phyloP scores from a whole-genome alignment of 163 green algal genomes.

The Volvox carteri region DNA sequence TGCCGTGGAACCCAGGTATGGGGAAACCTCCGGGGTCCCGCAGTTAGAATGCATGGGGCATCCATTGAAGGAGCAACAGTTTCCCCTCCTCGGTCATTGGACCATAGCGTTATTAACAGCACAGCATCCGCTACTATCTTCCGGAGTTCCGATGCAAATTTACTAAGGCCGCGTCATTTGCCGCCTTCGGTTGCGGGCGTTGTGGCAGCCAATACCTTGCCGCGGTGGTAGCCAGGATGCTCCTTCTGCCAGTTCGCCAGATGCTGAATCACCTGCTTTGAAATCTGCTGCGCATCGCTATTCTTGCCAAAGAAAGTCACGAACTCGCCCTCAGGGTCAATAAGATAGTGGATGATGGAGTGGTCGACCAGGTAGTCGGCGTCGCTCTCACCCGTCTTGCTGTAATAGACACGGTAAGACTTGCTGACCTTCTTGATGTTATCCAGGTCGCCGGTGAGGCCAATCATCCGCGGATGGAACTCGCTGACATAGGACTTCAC shows the following conservation, averaged over 20 bases:
- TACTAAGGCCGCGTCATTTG: no score
- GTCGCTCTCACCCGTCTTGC: conserved; percentile 78
- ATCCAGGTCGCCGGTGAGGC: conserved; percentile 91
- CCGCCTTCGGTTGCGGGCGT: background rate
- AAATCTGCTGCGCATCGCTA: conserved; percentile 73
- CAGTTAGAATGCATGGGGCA: no score
- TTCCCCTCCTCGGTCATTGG: no score
- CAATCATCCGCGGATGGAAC: conserved; percentile 96
- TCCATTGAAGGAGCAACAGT: no score
- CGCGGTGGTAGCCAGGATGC: conserved; percentile 55
- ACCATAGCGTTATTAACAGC: no score
- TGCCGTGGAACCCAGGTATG: no score
- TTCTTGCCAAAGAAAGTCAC: conserved; percentile 96
- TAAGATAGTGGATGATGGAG: conserved; percentile 99
- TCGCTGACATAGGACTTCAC: conserved; percentile 91
- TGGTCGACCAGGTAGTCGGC: conserved; percentile 98
- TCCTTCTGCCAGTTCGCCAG: conserved; percentile 63
- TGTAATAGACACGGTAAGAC: conserved; percentile 93
- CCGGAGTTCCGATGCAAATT: no score
- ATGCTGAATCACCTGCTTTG: conserved; percentile 65
- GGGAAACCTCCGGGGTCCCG: no score
- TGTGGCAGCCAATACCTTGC: background rate
- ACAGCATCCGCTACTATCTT: no score
- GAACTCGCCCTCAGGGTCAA: conserved; percentile 96
- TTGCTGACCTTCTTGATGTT: conserved; percentile 82